Conservation (phyloP, 352 stramenopile genomes). For the Phytophthora sansomeana region DNA sequence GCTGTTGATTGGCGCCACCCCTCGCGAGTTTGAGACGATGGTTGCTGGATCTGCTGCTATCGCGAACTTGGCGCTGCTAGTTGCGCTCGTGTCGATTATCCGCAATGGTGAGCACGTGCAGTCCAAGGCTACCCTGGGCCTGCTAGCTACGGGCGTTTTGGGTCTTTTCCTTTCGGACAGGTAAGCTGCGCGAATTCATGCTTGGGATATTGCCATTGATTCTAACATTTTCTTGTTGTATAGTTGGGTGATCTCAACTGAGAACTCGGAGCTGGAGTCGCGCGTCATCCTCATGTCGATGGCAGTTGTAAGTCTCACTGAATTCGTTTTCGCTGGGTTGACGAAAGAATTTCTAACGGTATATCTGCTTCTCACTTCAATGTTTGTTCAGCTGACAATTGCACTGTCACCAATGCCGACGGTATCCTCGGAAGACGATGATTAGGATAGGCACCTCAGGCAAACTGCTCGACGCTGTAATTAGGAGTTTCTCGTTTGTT, state of each 20-base stretch:
- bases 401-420: constrained; percentile 72
- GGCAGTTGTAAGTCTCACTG: constrained; percentile 55
- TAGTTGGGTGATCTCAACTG: constrained; percentile 63
- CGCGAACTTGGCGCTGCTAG: constrained; percentile 66
- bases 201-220: neutral
- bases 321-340: neutral
- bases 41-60: constrained; percentile 44
- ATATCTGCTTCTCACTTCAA: neutral
- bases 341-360: constrained; percentile 13
- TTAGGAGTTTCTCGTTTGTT: constrained; percentile 42
- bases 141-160: constrained; percentile 47
- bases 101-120: constrained; percentile 58
- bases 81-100: constrained; percentile 55
- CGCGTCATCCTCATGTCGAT: constrained; percentile 82
- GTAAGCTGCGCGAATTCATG: constrained; percentile 29
- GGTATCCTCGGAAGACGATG: constrained; percentile 53
- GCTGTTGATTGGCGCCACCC: constrained; percentile 57
- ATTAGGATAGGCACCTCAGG: constrained; percentile 41
- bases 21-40: constrained; percentile 57
- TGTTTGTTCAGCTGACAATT: constrained; percentile 57
- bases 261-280: constrained; percentile 61
- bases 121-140: constrained; percentile 63
- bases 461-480: constrained; percentile 36
- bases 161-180: constrained; percentile 78
- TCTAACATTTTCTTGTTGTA: constrained; percentile 10